Evolutionary conservation across 1,139 yeast species (phyloP).

Genomic region (Lodderomyces jiufengensis): DNA sequence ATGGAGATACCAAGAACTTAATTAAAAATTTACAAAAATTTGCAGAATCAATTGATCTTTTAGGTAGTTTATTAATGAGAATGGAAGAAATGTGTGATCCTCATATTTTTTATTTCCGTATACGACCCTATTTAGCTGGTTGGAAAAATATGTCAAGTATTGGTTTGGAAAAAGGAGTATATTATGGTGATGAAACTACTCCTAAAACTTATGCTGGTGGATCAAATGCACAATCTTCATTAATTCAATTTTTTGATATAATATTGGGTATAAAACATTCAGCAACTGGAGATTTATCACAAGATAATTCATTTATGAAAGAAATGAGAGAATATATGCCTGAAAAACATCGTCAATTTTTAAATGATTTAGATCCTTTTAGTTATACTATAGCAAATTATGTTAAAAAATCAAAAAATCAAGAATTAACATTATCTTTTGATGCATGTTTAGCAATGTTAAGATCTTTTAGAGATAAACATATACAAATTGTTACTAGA

Average conservation of each 20-base stretch:
- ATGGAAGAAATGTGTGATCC: slow-evolving; percentile 98
- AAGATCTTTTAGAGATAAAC: slow-evolving; percentile 85
- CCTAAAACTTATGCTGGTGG: slow-evolving; percentile 80
- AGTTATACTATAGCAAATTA: slow-evolving; percentile 56
- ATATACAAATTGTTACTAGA: slow-evolving; percentile 86
- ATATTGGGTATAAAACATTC: slow-evolving; percentile 72
- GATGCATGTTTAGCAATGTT: slow-evolving; percentile 91
- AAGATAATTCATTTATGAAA: slow-evolving; percentile 59
- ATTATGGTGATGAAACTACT: slow-evolving; percentile 62
- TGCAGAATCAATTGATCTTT: slow-evolving; percentile 71
- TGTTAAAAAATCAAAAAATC: slow-evolving; percentile 30
- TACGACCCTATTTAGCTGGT: slow-evolving; percentile 89
- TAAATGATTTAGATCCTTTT: slow-evolving; percentile 53
- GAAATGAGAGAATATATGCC: slow-evolving; percentile 94
- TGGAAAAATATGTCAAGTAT: slow-evolving; percentile 91
- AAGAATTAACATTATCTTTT: slow-evolving; percentile 66
- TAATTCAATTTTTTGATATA: slow-evolving; percentile 82
- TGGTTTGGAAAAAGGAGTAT: slow-evolving; percentile 76
- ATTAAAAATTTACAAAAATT: slow-evolving; percentile 51
- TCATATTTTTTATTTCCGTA: slow-evolving; percentile 78
- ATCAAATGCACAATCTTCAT: slow-evolving; percentile 88
- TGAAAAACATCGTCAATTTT: slow-evolving; percentile 71
- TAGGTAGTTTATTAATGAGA: slow-evolving; percentile 71
- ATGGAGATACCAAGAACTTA: slow-evolving; percentile 35
- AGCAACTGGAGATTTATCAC: slow-evolving; percentile 58